Evolutionary conservation across 2,329 filamentous ascomycete species (phyloP).

Genomic region (Pseudocercospora fuligena): DNA sequence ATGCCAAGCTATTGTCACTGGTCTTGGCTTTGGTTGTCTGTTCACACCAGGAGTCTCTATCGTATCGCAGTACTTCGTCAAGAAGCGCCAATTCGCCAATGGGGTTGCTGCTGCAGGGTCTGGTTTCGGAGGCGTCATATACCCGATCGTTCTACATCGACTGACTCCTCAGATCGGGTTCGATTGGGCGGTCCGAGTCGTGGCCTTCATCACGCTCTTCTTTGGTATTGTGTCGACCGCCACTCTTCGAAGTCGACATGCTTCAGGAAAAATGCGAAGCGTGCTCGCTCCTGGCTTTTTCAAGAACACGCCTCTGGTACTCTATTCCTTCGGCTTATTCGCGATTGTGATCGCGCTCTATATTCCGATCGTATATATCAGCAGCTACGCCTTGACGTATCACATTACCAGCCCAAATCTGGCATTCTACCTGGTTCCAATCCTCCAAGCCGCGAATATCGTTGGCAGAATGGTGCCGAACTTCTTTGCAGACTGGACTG

Average conservation of each 20-base stretch:
- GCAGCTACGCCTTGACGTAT: conserved; percentile 59
- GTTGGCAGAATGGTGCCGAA: conserved; percentile 63
- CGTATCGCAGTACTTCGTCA: conserved; percentile 45
- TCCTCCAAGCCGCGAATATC: conserved; percentile 65
- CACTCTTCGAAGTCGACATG: background rate
- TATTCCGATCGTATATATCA: conserved; percentile 61
- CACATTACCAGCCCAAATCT: conserved; percentile 54
- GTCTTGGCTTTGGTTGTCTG: conserved; percentile 46
- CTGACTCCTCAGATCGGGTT: conserved; percentile 16
- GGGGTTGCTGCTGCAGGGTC: conserved; percentile 48
- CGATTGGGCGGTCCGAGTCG: conserved; percentile 14
- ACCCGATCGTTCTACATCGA: conserved; percentile 22
- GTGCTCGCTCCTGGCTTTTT: conserved; percentile 50
- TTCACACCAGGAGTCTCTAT: conserved; percentile 50
- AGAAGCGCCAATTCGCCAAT: conserved; percentile 44
- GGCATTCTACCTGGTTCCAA: conserved; percentile 67
- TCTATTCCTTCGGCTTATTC: conserved; percentile 53
- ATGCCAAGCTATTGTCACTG: conserved; percentile 51
- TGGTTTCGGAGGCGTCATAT: conserved; percentile 38
- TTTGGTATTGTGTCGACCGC: conserved; percentile 10
- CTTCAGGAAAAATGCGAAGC: background rate
- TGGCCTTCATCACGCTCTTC: conserved; percentile 19
- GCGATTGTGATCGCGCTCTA: conserved; percentile 41
- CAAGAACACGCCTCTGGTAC: conserved; percentile 49
- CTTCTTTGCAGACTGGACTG: conserved; percentile 60